Conservation (phyloP, 2,329 filamentous ascomycete species). For the Pseudogymnoascus sp. region DNA sequence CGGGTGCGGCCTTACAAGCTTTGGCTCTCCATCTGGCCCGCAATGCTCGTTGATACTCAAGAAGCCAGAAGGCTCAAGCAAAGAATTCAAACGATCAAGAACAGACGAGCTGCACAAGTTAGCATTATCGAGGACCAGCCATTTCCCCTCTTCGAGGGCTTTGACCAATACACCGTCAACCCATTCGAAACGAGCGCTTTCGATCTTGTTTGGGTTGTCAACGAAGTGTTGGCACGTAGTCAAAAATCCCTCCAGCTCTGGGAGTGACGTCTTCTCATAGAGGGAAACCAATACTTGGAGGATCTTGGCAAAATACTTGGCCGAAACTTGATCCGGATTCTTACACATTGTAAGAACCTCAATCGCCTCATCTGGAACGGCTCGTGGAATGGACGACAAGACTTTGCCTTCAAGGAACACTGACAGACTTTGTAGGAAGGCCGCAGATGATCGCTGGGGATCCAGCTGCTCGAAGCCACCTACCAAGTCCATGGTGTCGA, state of each 20-base stretch:
- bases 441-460: slow-evolving; percentile 60
- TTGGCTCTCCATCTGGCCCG: slow-evolving; percentile 68
- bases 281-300: slow-evolving; percentile 27
- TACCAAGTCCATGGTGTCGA: slow-evolving; percentile 94
- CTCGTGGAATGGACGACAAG: slow-evolving; percentile 39
- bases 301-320: slow-evolving; percentile 21
- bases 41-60: slow-evolving; percentile 92
- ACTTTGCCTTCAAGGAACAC: slow-evolving; percentile 43
- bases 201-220: slow-evolving; percentile 45
- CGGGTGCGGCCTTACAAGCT: slow-evolving; percentile 70
- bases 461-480: slow-evolving; percentile 96
- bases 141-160: slow-evolving; percentile 75
- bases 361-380: slow-evolving; percentile 39
- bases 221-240: slow-evolving; percentile 33
- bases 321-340: slow-evolving; percentile 11
- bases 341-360: slow-evolving; percentile 44
- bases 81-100: slow-evolving; percentile 84
- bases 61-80: slow-evolving; percentile 82
- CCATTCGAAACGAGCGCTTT: slow-evolving; percentile 86
- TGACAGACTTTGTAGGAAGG: slow-evolving; percentile 45
- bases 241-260: slow-evolving; percentile 20
- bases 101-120: slow-evolving; percentile 95
- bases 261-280: slow-evolving; percentile 33
- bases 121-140: slow-evolving; percentile 93
- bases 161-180: slow-evolving; percentile 86